Evolutionary conservation across 441 rosid genomes (phyloP).

Genomic region (Hura crepitans): DNA sequence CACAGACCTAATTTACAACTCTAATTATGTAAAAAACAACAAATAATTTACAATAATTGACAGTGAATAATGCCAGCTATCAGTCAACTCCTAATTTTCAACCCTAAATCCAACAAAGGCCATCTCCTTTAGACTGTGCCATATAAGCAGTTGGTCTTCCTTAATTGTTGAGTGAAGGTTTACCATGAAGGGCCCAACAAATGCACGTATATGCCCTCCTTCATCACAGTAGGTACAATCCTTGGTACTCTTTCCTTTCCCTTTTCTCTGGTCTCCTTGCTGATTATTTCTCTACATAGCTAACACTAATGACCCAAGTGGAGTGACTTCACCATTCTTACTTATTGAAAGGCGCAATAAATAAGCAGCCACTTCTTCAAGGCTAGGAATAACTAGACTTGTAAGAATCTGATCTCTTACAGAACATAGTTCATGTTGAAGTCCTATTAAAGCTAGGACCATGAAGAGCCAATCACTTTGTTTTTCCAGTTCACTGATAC

Average conservation of each 20-base stretch:
- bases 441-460: background rate
- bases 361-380: background rate
- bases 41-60: no score
- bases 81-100: no score
- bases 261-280: background rate
- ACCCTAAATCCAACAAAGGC: no score
- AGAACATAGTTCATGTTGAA: background rate
- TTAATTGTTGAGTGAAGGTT: background rate
- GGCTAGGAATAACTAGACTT: background rate
- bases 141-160: background rate
- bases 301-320: background rate
- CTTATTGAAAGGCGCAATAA: background rate
- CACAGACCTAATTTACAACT: no score
- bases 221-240: background rate
- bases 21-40: no score
- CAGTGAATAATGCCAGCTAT: no score
- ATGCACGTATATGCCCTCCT: background rate
- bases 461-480: background rate
- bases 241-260: background rate
- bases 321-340: background rate
- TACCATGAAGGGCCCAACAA: background rate
- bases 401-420: background rate
- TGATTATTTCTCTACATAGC: background rate
- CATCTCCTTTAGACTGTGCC: background rate
- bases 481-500: background rate